Percentiles rank a stretch among this genome's conserved stretches.
Conservation (phyloP, 1,139 yeast species). For the Casaregolazyma suthepensis region DNA sequence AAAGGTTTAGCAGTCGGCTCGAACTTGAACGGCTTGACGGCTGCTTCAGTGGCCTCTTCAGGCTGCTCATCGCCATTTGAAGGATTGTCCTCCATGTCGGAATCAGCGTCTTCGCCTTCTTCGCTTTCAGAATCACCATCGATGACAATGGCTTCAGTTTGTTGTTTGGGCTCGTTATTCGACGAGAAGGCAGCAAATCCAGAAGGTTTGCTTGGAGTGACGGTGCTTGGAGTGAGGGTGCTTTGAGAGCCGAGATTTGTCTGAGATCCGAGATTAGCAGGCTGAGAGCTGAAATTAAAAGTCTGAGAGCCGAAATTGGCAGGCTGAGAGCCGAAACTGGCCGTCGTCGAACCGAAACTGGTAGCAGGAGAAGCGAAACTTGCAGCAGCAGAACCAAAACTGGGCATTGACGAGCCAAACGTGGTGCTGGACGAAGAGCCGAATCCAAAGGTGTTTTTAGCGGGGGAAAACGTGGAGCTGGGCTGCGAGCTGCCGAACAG, state of each 20-base stretch:
- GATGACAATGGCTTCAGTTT: background rate
- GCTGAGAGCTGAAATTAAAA: background rate
- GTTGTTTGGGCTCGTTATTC: background rate
- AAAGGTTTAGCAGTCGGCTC: background rate
- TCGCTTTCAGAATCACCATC: slow-evolving; percentile 16
- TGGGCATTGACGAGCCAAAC: background rate
- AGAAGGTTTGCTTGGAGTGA: background rate
- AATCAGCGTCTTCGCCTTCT: slow-evolving; percentile 18
- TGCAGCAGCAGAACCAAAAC: background rate
- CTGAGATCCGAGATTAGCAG: background rate
- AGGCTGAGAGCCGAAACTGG: background rate
- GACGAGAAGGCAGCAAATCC: background rate
- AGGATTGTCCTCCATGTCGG: slow-evolving; percentile 18
- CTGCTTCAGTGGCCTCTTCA: background rate
- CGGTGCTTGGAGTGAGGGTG: background rate
- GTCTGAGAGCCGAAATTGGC: background rate
- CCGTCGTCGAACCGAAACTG: background rate
- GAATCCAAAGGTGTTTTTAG: background rate
- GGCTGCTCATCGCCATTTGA: slow-evolving; percentile 6
- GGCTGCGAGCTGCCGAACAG: background rate
- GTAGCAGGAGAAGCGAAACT: slow-evolving; percentile 1
- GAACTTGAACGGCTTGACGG: background rate
- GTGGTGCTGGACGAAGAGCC: background rate
- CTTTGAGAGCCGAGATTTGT: background rate
- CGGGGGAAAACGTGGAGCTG: background rate